A percentile compares a stretch with the other conserved stretches of the same genome.
Evolutionary conservation across 148 eudicot genomes (phyloP).

Genomic region (Silene uniflora): DNA sequence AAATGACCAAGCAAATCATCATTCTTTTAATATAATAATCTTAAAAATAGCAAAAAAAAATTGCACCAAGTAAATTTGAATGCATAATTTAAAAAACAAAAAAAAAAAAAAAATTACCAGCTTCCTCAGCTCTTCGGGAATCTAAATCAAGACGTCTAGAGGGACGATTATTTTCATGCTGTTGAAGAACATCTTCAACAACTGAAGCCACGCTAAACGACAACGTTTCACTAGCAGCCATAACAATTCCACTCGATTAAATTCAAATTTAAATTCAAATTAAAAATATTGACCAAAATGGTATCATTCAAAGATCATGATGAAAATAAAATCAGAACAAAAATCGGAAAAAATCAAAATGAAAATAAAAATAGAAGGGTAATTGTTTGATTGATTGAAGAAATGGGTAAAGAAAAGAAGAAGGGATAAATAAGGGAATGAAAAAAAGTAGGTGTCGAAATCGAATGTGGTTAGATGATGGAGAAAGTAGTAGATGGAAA

Average conservation of each 20-base stretch:
- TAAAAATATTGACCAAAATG: not conserved
- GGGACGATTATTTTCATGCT: slow-evolving; percentile 53
- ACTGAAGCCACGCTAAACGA: slow-evolving; percentile 67
- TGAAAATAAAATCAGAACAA: slow-evolving; percentile 21
- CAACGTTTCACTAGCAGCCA: slow-evolving; percentile 51
- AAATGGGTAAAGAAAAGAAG: not conserved
- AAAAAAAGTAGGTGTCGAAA: slow-evolving; percentile 18
- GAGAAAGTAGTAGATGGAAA: not conserved
- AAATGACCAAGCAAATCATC: too few species aligned
- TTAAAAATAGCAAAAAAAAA: not conserved
- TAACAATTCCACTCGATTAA: slow-evolving; percentile 11
- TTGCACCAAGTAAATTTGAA: not conserved
- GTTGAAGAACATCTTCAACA: slow-evolving; percentile 84
- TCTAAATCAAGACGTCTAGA: slow-evolving; percentile 51
- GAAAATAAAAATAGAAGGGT: not conserved
- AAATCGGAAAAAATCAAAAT: slow-evolving; percentile 14
- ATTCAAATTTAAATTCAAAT: not conserved
- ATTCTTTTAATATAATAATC: too few species aligned
- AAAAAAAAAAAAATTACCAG: slow-evolving; percentile 27
- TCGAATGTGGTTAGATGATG: slow-evolving; percentile 27
- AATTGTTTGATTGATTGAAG: not conserved
- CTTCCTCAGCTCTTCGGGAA: slow-evolving; percentile 63
- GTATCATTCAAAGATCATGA: not conserved
- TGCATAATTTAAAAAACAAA: not conserved
- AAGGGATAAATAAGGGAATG: not conserved